Evolutionary conservation across 176 grass and related monocot species (phyloP), one percentile per base, ranked within the genome.

Genomic region (Rhipidocladum racemiflorum): DNA sequence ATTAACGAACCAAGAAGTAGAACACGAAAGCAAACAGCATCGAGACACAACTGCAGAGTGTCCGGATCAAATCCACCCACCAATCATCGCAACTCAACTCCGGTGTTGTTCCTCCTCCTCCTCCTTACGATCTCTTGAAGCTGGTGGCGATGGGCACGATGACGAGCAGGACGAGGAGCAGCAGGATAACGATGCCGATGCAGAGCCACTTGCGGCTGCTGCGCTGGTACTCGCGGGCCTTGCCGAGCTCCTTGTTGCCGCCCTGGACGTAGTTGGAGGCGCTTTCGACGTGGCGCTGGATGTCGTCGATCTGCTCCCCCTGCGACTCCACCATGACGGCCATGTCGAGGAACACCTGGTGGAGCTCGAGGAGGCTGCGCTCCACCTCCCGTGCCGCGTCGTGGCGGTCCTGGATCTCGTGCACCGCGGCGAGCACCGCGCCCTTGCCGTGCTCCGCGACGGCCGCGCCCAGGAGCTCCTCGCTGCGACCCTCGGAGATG

Each of bases 291-390:
- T 99, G 93, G 67, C 55, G 72, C 87, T 90, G 91, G 74, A 99
- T 99, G 87, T 91, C 74, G 62, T 99, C 83, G 50, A 97, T 51
- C 55, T 89, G 82, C 65, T 97, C 91, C 49, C 94, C 94, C 85
- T 97, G 94, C 49, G 81, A 76, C 81, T 97, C 87, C 74, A 97
- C 91, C 84, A 93, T 77, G 77, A 97, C 89, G 53, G 94, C 91
- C 94, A 97, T 97, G 91, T 97, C 91, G 63, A 97, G 45, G 57
- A 97, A 97, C 81, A 97, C 91, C 91, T 93, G 91, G 81, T 97
- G 94, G 69, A 97, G 91, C 89, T 97, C 94, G 28, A 97, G 87
- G 84, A 97, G 84, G 84, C 84, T 97, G 71, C 74, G 76, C 77
- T 97, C 94, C 48, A 97, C 84, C 86, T 97, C 94, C 68, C 86